Conservation (phyloP, 192 early-diverging fungal genomes). For the Umbelopsis isabellina region DNA sequence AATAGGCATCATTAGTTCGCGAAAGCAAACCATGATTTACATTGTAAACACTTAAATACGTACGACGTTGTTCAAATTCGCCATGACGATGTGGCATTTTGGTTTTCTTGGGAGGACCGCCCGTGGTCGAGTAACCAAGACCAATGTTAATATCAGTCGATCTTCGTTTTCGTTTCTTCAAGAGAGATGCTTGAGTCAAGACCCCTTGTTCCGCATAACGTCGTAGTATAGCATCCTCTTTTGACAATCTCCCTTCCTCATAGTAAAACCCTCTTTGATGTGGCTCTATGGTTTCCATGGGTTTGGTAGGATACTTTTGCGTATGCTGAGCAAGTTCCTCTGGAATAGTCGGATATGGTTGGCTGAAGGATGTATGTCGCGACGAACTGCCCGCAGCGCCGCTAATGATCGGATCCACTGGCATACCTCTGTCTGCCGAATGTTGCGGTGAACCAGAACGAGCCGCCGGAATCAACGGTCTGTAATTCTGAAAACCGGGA, state of each 20-base stretch:
- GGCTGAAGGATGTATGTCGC: neutral
- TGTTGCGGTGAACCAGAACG: conserved; percentile 1
- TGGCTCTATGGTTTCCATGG: conserved; percentile 30
- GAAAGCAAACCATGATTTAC: too few relatives aligned
- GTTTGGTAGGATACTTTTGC: neutral
- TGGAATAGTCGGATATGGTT: neutral
- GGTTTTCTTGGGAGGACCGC: conserved; percentile 33
- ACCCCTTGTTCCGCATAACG: conserved; percentile 40
- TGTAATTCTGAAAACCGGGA: conserved; percentile 3
- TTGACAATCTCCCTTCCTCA: conserved; percentile 33
- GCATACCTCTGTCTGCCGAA: neutral
- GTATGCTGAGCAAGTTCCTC: neutral
- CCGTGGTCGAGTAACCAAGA: conserved; percentile 24
- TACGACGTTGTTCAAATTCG: conserved; percentile 46
- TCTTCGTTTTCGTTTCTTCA: conserved; percentile 37
- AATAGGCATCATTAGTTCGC: neutral
- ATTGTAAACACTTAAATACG: neutral
- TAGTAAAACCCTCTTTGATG: conserved; percentile 42
- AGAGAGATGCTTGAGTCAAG: conserved; percentile 34
- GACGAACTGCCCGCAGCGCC: conserved; percentile 22
- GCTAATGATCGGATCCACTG: conserved; percentile 4
- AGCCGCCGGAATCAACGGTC: neutral
- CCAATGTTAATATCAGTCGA: conserved; percentile 27
- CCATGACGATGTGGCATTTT: conserved; percentile 48
- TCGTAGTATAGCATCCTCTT: conserved; percentile 36